These are phyloP conservation scores for Pseudocercospora fijiensis DNA, from an alignment of 2,329 filamentous ascomycete genomes.

Conservation along the genomic window DNA sequence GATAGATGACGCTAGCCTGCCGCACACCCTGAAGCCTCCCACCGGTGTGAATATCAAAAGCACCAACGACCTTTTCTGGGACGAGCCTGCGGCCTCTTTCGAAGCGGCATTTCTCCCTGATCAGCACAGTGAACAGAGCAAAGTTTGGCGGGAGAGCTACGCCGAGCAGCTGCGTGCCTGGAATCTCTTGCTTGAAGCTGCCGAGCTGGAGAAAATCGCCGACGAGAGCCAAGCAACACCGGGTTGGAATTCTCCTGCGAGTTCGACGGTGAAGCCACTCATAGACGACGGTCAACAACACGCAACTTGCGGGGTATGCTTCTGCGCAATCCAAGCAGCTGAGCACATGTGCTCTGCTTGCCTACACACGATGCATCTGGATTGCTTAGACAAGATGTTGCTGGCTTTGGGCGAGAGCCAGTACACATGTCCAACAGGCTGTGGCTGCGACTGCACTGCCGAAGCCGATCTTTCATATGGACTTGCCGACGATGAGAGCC, in stretches of 20 bases:
- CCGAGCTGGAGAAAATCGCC: slow-evolving; percentile 58
- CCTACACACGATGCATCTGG: slow-evolving; percentile 33
- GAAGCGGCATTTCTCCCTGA: slow-evolving; percentile 52
- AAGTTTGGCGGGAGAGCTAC: slow-evolving; percentile 57
- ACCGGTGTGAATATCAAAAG: slow-evolving; percentile 50
- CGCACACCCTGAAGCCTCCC: slow-evolving; percentile 37
- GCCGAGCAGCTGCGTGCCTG: slow-evolving; percentile 60
- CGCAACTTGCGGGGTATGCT: slow-evolving; percentile 34
- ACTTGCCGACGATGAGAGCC: slow-evolving; percentile 2
- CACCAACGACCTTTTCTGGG: slow-evolving; percentile 59
- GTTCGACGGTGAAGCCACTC: slow-evolving; percentile 3
- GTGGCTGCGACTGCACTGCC: slow-evolving; percentile 33
- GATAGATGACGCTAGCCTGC: slow-evolving; percentile 39
- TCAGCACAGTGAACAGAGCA: slow-evolving; percentile 49
- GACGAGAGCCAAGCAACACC: not conserved
- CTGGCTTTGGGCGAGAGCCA: slow-evolving; percentile 14
- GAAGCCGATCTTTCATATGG: slow-evolving; percentile 19
- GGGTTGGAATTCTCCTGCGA: not conserved
- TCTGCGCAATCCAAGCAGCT: slow-evolving; percentile 27
- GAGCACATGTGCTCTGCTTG: slow-evolving; percentile 36
- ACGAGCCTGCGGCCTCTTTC: slow-evolving; percentile 41
- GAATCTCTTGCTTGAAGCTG: slow-evolving; percentile 55
- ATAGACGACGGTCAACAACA: slow-evolving; percentile 9
- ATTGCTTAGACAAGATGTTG: slow-evolving; percentile 28
- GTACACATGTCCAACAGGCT: slow-evolving; percentile 35